phyloP scores from a whole-genome alignment of 2,329 filamentous ascomycete species.

The Cercospora beticola region DNA sequence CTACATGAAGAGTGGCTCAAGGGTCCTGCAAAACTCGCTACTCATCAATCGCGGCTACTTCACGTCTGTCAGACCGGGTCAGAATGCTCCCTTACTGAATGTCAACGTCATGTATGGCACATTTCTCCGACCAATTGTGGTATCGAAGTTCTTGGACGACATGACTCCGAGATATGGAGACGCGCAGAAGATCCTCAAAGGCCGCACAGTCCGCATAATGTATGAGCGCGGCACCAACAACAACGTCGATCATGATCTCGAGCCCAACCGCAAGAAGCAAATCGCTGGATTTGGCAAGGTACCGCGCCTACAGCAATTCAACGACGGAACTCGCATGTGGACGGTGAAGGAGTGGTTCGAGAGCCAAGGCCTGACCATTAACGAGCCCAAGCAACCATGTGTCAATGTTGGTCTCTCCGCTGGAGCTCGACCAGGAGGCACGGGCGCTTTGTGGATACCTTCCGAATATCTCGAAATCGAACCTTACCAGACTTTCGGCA shows the following conservation, averaged over 20 bases:
- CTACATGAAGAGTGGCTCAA: neutral
- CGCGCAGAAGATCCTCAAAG: neutral
- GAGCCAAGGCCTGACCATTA: neutral
- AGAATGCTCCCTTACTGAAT: neutral
- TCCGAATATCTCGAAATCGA: conserved; percentile 7
- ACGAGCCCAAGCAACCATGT: neutral
- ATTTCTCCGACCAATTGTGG: neutral
- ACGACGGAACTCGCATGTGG: neutral
- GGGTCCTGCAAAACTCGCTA: neutral
- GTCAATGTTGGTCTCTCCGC: conserved; percentile 6
- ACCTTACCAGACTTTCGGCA: conserved; percentile 6
- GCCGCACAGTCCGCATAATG: neutral
- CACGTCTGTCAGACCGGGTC: conserved; percentile 6
- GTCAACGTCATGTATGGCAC: conserved; percentile 6
- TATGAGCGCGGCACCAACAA: neutral
- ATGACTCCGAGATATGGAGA: neutral
- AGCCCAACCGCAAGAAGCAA: neutral
- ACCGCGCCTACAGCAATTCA: neutral
- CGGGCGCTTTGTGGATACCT: conserved; percentile 4
- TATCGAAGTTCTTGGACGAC: neutral
- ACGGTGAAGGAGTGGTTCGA: conserved; percentile 10
- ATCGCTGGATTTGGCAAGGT: conserved; percentile 1
- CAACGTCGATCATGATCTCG: neutral
- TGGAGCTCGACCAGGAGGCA: neutral
- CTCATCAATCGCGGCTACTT: conserved; percentile 14